Base-by-base conservation (phyloP, 192 early-diverging fungal species). In the Backusella morwellensis region DNA sequence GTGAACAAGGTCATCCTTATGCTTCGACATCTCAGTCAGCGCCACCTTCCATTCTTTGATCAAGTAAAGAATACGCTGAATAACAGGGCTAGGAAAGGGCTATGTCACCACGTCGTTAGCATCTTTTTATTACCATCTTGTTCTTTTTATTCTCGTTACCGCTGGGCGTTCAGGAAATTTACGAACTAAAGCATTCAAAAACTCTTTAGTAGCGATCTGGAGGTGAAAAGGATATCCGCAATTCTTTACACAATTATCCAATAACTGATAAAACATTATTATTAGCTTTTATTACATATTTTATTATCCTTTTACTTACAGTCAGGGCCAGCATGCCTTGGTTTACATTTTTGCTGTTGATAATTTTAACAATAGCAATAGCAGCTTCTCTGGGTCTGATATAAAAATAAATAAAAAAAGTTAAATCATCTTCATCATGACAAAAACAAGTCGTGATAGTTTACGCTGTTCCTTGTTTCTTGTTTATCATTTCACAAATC, bases 141-240 rank as follows among this genome's bases (percentile, higher is more conserved):
- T 84, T 78, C 54, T 79, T 77, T 86, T 81, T 69, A 41, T 47
- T 72, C 56, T 66, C 11, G 14, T 32, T 67, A 67, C 73, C 23
- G 41, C 88, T 11, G 97, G 96, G 35, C 92, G 88, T 77, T 97
- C 96, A 15, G 98, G 97, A 72, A 99, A 99, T 75, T 92, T 89
- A 41, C 93, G 88, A 21, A 99, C 97, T 21, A 99, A 88, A 73
- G 95, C 94, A 83, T 97, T 98, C 40, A 99, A 86, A 80, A 99
- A 99, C 79, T 99, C 98, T 76, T 98, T 97, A 34, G 94, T 92
- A 52, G 94, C 93, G 34, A 99, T 91, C 77, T 98, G 96, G 72
- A 97, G 85, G 75, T 99, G 98, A 76, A 99, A 98, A 1, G 98
- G 92, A 80, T 98, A 96, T 0, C 97, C 97, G 80, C 98, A 99